Base-by-base conservation (phyloP, 345 rosid species). In the Melaleuca alternifolia region DNA sequence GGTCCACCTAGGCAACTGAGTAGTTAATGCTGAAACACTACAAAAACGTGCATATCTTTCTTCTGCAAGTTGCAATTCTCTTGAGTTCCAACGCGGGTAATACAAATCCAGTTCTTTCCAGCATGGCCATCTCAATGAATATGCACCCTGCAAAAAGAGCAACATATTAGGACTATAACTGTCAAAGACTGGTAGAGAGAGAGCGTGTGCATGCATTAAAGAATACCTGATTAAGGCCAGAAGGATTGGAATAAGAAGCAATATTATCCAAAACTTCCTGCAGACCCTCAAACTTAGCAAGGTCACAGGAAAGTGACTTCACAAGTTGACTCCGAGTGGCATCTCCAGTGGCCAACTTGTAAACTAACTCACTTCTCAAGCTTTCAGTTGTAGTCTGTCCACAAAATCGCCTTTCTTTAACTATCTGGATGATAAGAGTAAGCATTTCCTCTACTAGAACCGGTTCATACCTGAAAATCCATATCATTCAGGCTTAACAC, bases 51-150 rank as follows among this genome's bases (percentile, higher is more conserved):
- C 88, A 91, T 93, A 97, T 91, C 98, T 96, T 93, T 97, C 99
- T 92, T 97, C 98, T 52, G 99, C 99, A 87, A 90, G 91, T 92
- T 97, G 99, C 92, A 97, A 89, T 86, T 97, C 98, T 90, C 98
- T 93, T 3, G 92, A 92, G 91, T 91, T 93, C 98, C 99, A 94
- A 65, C 96, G 97, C 88, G 97, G 98, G 87, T 96, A 96, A 91
- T 94, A 97, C 52, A 97, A 92, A 91, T 97, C 99, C 91, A 97
- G 91, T 92, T 97, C 99, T 91, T 94, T 94, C 99, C 99, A 97
- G 82, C 89, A 93, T 83, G 92, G 85, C 94, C 96, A 87, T 62
- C 92, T 92, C 85, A 97, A 88, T 54, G 98, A 94, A 92, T 96
- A 97, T 91, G 87, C 94, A 54, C 99, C 99, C 99, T 97, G 51